phyloP scores from a whole-genome alignment of 345 rosid genomes.

The Schrenkiella parvula region DNA sequence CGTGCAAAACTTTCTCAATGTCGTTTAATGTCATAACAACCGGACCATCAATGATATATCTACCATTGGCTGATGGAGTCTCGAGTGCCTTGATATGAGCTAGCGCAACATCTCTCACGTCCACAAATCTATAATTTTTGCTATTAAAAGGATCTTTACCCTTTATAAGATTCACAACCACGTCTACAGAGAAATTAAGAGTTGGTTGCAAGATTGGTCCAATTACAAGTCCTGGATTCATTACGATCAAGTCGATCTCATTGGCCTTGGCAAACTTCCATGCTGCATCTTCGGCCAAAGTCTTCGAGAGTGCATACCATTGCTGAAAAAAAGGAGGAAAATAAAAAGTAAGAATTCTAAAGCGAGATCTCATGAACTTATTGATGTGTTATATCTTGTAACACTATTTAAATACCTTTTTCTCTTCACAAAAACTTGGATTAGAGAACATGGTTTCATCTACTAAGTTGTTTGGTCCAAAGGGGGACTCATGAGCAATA shows the following conservation, averaged over 20 bases:
- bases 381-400: not conserved
- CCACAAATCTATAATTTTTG: not conserved
- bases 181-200: not conserved
- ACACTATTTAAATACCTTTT: not conserved
- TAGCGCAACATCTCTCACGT: constrained; percentile 7
- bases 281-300: not conserved
- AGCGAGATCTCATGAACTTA: not conserved
- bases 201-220: not conserved
- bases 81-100: not conserved
- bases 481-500: not conserved
- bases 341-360: not conserved
- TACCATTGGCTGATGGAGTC: not conserved
- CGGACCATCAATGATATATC: not conserved
- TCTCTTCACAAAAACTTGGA: not conserved
- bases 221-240: not conserved
- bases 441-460: not conserved
- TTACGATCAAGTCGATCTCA: not conserved
- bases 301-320: not conserved
- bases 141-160: not conserved
- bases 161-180: not conserved
- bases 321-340: not conserved
- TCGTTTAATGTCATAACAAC: not conserved
- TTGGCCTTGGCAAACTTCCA: not conserved
- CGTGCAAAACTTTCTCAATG: not conserved
- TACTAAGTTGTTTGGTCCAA: not conserved